Base-by-base conservation (phyloP, 805 yeast species). In the Wickerhamiella vanderwaltii region DNA sequence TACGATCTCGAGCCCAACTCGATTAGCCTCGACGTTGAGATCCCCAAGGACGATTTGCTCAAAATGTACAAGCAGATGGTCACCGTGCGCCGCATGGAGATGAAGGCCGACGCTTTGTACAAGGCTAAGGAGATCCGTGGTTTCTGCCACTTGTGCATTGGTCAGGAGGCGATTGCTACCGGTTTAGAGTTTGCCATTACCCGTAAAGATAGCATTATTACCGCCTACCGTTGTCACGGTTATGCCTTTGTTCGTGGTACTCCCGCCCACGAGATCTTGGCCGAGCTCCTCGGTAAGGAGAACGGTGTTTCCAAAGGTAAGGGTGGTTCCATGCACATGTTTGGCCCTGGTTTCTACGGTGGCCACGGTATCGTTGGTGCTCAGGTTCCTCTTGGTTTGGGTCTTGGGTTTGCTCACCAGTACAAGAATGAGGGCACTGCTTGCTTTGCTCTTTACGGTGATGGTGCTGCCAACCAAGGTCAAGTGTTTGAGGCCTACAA, bases 301-400 rank as follows among this genome's bases (percentile, higher is more conserved):
- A 68, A 79, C 45, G 97, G 98, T 72, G 93, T 83, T 47, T 81
- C 96, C 32, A 79, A 69, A 67, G 98, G 98, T 69, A 91, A 91
- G 68, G 98, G 98, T 71, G 98, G 98, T 56, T 91, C 98, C 51
- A 91, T 91, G 98, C 98, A 91, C 71, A 83, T 91, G 87, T 91
- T 79, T 64, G 83, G 94, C 37, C 78, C 79, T 35, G 93, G 93
- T 48, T 91, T 91, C 73, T 91, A 80, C 66, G 98, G 98, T 64
- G 98, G 98, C 68, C 91, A 91, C 68, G 98, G 98, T 72, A 91
- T 91, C 64, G 98, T 91, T 43, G 98, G 98, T 63, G 98, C 97
- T 41, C 98, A 91, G 70, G 96, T 91, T 44, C 95, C 98, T 50
- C 73, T 91, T 56, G 98, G 98, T 62, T 85, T 95, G 43, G 98